Conservation (phyloP, 495 filamentous ascomycete genomes). For the Stereocaulon alpinum region DNA sequence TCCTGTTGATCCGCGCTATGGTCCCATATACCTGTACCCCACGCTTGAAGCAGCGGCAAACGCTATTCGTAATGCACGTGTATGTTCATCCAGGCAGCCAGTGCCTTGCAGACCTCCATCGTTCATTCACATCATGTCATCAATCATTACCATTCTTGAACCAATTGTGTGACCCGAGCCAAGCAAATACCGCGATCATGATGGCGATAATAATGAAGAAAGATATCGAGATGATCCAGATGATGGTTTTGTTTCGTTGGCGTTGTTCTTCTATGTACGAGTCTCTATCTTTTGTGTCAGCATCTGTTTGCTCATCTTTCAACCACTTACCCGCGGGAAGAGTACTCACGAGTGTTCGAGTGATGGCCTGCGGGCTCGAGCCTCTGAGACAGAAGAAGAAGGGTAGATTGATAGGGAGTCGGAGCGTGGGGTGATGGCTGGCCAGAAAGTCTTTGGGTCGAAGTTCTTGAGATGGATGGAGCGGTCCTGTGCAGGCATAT, state of each 20-base stretch:
- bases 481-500: constrained; percentile 9
- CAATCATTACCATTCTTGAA: constrained; percentile 7
- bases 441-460: constrained; percentile 20
- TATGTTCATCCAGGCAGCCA: neutral
- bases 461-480: constrained; percentile 15
- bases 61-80: neutral
- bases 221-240: constrained; percentile 32
- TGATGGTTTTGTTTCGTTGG: constrained; percentile 26
- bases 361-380: constrained; percentile 2
- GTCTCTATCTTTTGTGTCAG: constrained; percentile 23
- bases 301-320: neutral
- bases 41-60: neutral
- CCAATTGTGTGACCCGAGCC: constrained; percentile 18
- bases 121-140: neutral
- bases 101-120: neutral
- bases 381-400: constrained; percentile 9
- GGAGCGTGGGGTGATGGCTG: constrained; percentile 12
- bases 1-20: neutral
- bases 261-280: constrained; percentile 32
- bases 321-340: neutral
- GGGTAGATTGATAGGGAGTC: constrained; percentile 16
- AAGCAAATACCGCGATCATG: constrained; percentile 25
- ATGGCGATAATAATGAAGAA: constrained; percentile 30
- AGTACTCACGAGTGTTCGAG: constrained; percentile 8
- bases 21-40: neutral